These are phyloP conservation scores for Galerina sulciceps DNA, from an alignment of 768 basidiomycete species.

Conservation along the genomic window DNA sequence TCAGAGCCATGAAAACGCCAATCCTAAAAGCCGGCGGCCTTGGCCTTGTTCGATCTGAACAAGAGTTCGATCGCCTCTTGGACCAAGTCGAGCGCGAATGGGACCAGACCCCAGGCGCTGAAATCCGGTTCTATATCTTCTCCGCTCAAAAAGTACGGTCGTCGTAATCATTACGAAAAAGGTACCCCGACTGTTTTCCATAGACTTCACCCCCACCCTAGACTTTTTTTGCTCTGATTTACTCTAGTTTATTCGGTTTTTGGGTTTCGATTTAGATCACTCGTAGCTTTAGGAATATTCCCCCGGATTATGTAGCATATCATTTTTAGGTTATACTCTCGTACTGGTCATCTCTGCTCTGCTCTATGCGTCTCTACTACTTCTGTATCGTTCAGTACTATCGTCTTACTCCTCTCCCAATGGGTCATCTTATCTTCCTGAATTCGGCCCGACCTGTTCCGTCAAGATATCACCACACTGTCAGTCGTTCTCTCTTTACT, in stretches of 20 bases:
- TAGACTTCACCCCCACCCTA: background rate
- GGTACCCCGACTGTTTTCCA: background rate
- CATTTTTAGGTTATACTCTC: background rate
- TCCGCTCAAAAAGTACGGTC: constrained; percentile 12
- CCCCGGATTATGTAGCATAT: background rate
- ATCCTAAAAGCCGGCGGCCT: constrained; percentile 17
- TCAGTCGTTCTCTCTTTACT: background rate
- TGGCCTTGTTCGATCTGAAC: constrained; percentile 15
- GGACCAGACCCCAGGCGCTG: constrained; percentile 15
- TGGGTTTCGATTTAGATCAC: background rate
- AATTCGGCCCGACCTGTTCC: background rate
- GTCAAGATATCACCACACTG: background rate
- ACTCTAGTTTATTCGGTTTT: background rate
- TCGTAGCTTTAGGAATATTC: background rate
- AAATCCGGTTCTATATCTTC: constrained; percentile 13
- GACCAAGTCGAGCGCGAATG: constrained; percentile 15
- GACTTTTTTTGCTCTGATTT: background rate
- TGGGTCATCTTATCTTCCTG: background rate
- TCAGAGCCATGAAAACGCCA: constrained; percentile 21
- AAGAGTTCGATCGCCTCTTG: constrained; percentile 13
- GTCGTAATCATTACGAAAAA: background rate
- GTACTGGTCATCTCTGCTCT: background rate
- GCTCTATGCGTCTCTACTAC: background rate
- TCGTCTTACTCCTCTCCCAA: background rate
- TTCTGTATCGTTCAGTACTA: background rate